Evolutionary conservation across 176 grass and related monocot species (phyloP).

Genomic region (Carex scoparia): DNA sequence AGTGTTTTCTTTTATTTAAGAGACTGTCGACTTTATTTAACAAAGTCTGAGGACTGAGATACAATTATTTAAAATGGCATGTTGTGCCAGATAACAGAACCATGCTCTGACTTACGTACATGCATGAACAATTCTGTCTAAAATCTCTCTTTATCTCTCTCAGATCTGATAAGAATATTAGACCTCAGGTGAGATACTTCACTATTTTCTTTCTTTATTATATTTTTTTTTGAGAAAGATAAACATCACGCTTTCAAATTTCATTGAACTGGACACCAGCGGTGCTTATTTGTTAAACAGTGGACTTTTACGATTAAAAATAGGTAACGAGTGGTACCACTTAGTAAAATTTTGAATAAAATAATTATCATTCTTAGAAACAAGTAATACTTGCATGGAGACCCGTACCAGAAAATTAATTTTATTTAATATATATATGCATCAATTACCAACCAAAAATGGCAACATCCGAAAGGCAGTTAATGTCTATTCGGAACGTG

Average conservation of each 20-base stretch:
- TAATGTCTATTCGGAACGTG: neutral
- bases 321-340: no score
- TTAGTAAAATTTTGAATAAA: no score
- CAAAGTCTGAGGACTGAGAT: neutral
- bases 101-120: neutral
- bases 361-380: no score
- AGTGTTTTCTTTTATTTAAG: neutral
- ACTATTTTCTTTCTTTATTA: neutral
- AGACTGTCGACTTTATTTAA: neutral
- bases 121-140: neutral
- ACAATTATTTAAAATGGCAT: neutral
- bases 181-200: neutral
- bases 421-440: neutral
- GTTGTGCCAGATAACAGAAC: neutral
- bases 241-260: no score
- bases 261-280: no score
- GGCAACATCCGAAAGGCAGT: neutral
- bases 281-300: no score
- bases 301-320: no score
- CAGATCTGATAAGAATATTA: neutral
- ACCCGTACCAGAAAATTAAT: neutral
- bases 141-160: neutral
- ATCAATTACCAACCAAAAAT: neutral
- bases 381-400: no score
- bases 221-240: no score